These are phyloP conservation scores for Ambrosiella cleistominuta DNA, from an alignment of 2,329 filamentous ascomycete species.

Conservation along the genomic window DNA sequence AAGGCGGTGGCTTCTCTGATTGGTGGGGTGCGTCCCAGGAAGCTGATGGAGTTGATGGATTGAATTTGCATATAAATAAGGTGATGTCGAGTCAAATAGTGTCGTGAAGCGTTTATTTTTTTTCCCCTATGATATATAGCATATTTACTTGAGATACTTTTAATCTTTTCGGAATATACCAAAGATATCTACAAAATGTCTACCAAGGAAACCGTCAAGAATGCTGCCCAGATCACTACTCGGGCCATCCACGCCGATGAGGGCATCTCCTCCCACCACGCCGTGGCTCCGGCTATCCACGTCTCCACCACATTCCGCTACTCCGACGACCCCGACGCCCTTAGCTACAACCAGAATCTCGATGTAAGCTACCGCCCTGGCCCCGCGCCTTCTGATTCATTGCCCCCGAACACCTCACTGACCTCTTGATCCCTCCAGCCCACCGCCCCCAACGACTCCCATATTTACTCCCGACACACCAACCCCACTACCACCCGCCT, in stretches of 20 bases:
- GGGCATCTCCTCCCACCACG: slow-evolving; percentile 51
- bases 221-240: slow-evolving; percentile 37
- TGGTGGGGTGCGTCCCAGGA: not conserved
- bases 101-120: too few species aligned
- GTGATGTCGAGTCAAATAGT: too few species aligned
- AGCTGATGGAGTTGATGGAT: too few species aligned
- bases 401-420: not conserved
- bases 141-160: too few species aligned
- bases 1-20: not conserved
- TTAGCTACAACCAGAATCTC: slow-evolving; percentile 33
- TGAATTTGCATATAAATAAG: too few species aligned
- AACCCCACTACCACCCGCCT: slow-evolving; percentile 70
- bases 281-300: slow-evolving; percentile 79
- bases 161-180: too few species aligned
- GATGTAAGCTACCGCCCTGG: slow-evolving; percentile 31
- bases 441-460: slow-evolving; percentile 36
- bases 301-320: slow-evolving; percentile 87
- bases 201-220: slow-evolving; percentile 6
- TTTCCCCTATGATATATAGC: too few species aligned
- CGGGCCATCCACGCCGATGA: slow-evolving; percentile 71
- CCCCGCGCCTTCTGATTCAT: not conserved
- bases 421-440: slow-evolving; percentile 21
- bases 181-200: not conserved
- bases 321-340: slow-evolving; percentile 46
- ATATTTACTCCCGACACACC: slow-evolving; percentile 70